Percentiles rank a stretch among this genome's conserved stretches.
These are phyloP conservation scores for Sordariomycetes sp. DNA, from an alignment of 2,329 filamentous ascomycete species.

Conservation along the genomic window DNA sequence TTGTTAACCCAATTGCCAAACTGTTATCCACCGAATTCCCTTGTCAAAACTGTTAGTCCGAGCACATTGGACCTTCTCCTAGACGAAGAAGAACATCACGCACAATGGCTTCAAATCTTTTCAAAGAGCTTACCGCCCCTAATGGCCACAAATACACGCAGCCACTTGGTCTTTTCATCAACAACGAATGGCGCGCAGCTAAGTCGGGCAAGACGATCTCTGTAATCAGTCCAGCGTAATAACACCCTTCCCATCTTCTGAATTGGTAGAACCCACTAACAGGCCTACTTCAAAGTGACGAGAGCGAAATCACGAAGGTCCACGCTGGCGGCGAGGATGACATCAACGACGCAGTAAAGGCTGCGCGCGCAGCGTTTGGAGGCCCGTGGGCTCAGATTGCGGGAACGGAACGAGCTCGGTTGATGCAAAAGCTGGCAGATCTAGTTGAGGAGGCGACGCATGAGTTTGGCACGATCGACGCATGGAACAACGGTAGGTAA, in stretches of 20 bases:
- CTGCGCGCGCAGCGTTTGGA: slow-evolving; percentile 57
- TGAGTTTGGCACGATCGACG: slow-evolving; percentile 45
- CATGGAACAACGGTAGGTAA: slow-evolving; percentile 70
- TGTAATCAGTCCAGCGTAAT: slow-evolving; percentile 20
- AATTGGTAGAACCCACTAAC: no score
- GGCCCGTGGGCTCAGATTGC: slow-evolving; percentile 60
- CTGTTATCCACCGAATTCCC: no score
- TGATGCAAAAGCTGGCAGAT: slow-evolving; percentile 62
- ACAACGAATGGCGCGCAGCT: slow-evolving; percentile 13
- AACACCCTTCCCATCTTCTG: background rate
- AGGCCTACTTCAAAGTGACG: slow-evolving; percentile 10
- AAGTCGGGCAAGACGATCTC: slow-evolving; percentile 13
- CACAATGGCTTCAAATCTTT: background rate
- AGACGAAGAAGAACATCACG: no score
- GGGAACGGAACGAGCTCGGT: slow-evolving; percentile 52
- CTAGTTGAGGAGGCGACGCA: slow-evolving; percentile 55
- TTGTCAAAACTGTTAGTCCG: no score
- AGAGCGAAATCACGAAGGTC: slow-evolving; percentile 16
- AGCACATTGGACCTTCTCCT: no score
- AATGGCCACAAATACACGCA: slow-evolving; percentile 26
- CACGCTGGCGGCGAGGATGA: slow-evolving; percentile 17
- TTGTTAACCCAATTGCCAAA: no score
- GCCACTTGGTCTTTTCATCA: slow-evolving; percentile 14
- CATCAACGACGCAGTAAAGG: slow-evolving; percentile 14
- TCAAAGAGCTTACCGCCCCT: slow-evolving; percentile 19